Evolutionary conservation across 495 filamentous ascomycete species (phyloP).

Genomic region (Podospora conica): DNA sequence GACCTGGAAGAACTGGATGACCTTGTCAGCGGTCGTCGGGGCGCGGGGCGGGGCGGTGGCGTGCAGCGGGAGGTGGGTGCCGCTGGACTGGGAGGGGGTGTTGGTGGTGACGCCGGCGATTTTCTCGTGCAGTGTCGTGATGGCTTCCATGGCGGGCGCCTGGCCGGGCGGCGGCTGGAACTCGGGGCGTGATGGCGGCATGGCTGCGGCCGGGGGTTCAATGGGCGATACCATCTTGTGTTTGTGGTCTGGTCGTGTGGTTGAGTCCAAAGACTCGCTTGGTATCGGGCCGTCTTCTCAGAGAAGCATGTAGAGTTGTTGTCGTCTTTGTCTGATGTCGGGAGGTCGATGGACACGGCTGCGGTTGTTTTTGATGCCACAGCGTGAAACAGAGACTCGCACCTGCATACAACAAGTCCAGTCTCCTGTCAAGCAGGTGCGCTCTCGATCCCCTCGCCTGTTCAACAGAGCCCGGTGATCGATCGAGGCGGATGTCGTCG

Average conservation of each 20-base stretch:
- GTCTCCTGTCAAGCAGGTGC: neutral
- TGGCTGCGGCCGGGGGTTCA: neutral
- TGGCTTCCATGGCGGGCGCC: neutral
- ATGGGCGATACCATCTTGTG: neutral
- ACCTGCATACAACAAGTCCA: neutral
- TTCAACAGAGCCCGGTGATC: neutral
- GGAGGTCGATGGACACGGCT: neutral
- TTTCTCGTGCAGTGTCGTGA: neutral
- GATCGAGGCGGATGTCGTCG: neutral
- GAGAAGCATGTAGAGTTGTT: neutral
- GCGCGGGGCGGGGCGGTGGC: neutral
- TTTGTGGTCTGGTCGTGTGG: neutral
- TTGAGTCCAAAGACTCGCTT: neutral
- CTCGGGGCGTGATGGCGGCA: neutral
- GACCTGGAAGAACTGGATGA: slow-evolving; percentile 14
- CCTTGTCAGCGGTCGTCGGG: neutral
- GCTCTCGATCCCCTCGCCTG: neutral
- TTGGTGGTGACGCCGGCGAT: neutral
- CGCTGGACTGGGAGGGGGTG: neutral
- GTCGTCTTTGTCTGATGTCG: neutral
- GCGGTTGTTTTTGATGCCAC: neutral
- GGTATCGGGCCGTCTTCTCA: neutral
- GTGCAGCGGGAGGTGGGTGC: neutral
- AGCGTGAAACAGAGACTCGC: neutral
- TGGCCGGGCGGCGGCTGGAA: neutral